These are phyloP conservation scores for Trichocomaceae sp. DNA, from an alignment of 2,329 filamentous ascomycete genomes.

Conservation along the genomic window DNA sequence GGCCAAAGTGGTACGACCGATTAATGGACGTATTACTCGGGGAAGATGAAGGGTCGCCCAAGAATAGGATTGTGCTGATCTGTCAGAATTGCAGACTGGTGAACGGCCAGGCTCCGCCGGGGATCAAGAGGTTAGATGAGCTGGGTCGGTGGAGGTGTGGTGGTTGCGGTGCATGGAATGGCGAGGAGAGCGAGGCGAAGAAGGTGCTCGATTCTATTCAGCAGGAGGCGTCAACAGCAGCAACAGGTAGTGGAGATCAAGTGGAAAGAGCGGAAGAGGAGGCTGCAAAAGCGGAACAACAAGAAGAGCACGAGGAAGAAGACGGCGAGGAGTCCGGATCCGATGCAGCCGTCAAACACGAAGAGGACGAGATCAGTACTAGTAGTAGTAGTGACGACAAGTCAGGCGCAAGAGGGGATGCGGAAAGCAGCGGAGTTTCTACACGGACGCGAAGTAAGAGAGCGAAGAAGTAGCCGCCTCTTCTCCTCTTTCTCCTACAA, in stretches of 20 bases:
- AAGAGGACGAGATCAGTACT: neutral
- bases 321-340: neutral
- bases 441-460: constrained; percentile 3
- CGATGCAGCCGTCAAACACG: neutral
- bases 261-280: neutral
- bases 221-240: neutral
- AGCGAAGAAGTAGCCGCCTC: neutral
- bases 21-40: constrained; percentile 86
- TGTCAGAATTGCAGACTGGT: constrained; percentile 77
- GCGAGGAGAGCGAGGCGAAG: constrained; percentile 68
- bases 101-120: constrained; percentile 91
- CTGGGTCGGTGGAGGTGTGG: constrained; percentile 84
- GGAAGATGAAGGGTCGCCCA: constrained; percentile 87
- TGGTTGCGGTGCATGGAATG: constrained; percentile 75
- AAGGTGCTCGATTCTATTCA: constrained; percentile 63
- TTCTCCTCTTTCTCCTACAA: neutral
- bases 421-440: neutral
- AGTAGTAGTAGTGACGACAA: neutral
- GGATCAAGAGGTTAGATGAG: constrained; percentile 68
- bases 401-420: neutral
- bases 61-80: constrained; percentile 83
- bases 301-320: neutral
- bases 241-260: neutral
- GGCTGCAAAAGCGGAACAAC: neutral
- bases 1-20: constrained; percentile 83